phyloP scores from a whole-genome alignment of 345 rosid species.

The Citrus hindsii region DNA sequence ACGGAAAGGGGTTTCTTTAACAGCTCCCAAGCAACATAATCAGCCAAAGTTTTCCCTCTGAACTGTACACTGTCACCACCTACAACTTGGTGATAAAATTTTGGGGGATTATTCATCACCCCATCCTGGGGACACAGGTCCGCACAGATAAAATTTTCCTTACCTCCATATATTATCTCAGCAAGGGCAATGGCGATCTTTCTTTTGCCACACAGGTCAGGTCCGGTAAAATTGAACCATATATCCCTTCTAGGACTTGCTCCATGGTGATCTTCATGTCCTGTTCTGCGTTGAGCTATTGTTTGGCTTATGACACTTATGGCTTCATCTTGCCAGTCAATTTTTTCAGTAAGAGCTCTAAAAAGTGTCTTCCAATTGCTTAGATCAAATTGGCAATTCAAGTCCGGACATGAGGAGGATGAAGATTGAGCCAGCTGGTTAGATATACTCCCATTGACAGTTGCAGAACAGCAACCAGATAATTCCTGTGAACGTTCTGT shows the following conservation, averaged over 20 bases:
- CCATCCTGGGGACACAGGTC: constrained; percentile 45
- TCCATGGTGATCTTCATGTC: constrained; percentile 17
- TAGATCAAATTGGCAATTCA: constrained; percentile 18
- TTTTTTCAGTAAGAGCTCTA: constrained; percentile 39
- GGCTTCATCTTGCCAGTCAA: constrained; percentile 69
- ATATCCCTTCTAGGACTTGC: constrained; percentile 44
- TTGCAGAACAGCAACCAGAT: constrained; percentile 24
- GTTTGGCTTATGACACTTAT: constrained; percentile 40
- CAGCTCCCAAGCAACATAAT: constrained; percentile 58
- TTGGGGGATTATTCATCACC: not conserved
- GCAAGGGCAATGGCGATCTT: constrained; percentile 58
- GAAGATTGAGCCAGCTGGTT: constrained; percentile 32
- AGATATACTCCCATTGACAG: constrained; percentile 12
- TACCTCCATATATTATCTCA: constrained; percentile 47
- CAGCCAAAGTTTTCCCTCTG: constrained; percentile 70
- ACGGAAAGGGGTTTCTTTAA: constrained; percentile 54
- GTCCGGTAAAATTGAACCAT: constrained; percentile 67
- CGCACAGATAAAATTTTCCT: constrained; percentile 45
- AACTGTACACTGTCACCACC: constrained; percentile 28
- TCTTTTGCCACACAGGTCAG: constrained; percentile 48
- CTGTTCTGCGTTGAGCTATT: constrained; percentile 21
- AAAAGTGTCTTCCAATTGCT: constrained; percentile 49
- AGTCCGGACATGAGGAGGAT: constrained; percentile 34
- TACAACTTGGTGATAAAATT: constrained; percentile 13
- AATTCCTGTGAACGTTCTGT: constrained; percentile 15